Evolutionary conservation across 257 asterid species (phyloP), one percentile per base, ranked within the genome.

Genomic region (Solanum commersonii): DNA sequence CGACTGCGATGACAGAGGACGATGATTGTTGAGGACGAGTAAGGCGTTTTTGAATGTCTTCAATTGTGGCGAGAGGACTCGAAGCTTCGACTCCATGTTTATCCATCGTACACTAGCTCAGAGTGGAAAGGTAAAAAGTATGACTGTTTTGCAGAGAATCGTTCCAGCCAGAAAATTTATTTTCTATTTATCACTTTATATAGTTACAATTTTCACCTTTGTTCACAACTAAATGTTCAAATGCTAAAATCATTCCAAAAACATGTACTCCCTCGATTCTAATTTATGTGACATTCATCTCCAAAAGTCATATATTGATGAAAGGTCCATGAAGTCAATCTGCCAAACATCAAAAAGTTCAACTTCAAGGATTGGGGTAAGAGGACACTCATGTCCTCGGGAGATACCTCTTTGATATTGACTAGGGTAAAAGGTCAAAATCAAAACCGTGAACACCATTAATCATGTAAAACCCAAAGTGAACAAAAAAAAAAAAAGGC

Each of bases 31-130:
- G 71, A 60, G 92, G 92, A 34, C 92, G 92, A 84, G 46, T 23
- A 59, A 89, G 91, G 89, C 91, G 91, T 84, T 88, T 91, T 83
- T 87, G 89, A 38, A 91, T 91, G 33, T 88, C 88, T 70, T 89
- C 90, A 1, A 81, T 84, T 23, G 91, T 89, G 33, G 88, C 89
- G 33, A 82, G 52, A 25, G 89, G 88, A 89, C 88, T 89, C 67
- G 73, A 87, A 78, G 85, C 85, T 87, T 81, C 92, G 13, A 74
- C 65, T 40, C 16, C 68, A 18, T 29, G 68, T 18, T 49, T 46
- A 81, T 81, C 85, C 42, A 46, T 27, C 37, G 0, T 78, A 13
- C 60, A 12, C n/a, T 78, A 0, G 84, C 84, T 42, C 16, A 1
- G 2, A 0, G 31, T 34, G n/a, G n/a, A 56, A 77, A 77, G 84